A percentile compares a stretch with the other conserved stretches of the same genome.
These are phyloP conservation scores for Gossypium trilobum DNA, from an alignment of 441 rosid species.

Conservation along the genomic window DNA sequence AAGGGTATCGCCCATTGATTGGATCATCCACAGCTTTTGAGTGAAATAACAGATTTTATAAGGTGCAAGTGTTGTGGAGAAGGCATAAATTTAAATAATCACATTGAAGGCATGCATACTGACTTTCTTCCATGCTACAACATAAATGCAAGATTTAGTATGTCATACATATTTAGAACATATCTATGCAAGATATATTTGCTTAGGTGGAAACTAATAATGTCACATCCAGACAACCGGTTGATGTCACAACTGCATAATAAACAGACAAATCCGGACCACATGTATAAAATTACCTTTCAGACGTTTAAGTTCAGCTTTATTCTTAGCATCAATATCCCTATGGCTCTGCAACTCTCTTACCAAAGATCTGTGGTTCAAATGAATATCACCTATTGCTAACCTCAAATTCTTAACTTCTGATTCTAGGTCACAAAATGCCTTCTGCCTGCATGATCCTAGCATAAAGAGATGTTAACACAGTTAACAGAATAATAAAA, in stretches of 20 bases:
- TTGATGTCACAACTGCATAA: not conserved
- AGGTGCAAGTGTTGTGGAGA: not conserved
- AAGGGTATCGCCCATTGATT: not conserved
- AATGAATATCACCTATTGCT: constrained; percentile 53
- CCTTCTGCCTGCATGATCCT: constrained; percentile 45
- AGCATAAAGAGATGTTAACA: constrained; percentile 26
- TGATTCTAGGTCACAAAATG: constrained; percentile 38
- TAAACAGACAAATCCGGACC: not conserved
- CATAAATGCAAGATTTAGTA: constrained; percentile 2
- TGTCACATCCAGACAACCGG: not conserved
- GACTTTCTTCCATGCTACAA: not conserved
- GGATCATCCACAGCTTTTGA: not conserved
- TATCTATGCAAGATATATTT: not conserved
- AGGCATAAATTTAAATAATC: not conserved
- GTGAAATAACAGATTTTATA: not conserved
- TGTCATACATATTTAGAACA: not conserved
- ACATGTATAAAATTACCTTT: constrained; percentile 44
- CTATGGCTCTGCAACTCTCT: constrained; percentile 51
- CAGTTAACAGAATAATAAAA: constrained; percentile 15
- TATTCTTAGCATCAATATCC: constrained; percentile 59
- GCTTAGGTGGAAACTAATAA: not conserved
- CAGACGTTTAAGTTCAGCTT: constrained; percentile 53
- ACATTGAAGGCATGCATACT: not conserved
- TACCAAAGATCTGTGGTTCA: constrained; percentile 54
- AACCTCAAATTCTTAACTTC: constrained; percentile 60